A percentile compares a stretch with the other conserved stretches of the same genome.
Conservation (phyloP, 768 basidiomycete genomes). For the Rossbeevera mucosa region DNA sequence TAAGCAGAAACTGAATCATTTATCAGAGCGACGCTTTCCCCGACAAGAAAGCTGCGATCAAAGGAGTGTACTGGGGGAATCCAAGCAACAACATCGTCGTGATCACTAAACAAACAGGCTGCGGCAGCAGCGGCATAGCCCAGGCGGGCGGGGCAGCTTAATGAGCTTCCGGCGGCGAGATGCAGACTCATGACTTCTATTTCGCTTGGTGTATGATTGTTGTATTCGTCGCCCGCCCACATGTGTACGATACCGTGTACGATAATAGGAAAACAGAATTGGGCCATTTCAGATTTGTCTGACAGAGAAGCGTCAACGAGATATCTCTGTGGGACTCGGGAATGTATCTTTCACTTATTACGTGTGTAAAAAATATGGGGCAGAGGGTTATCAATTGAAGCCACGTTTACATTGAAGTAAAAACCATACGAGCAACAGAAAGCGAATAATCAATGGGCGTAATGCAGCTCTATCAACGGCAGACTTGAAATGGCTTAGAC, state of each 20-base stretch:
- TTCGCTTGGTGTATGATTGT: slow-evolving; percentile 12
- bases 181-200: background rate
- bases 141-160: background rate
- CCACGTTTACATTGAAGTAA: background rate
- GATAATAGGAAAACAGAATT: background rate
- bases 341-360: background rate
- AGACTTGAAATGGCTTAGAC: background rate
- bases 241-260: slow-evolving; percentile 3
- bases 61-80: slow-evolving; percentile 15
- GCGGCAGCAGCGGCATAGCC: background rate
- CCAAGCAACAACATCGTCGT: accelerated
- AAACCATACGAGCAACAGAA: background rate
- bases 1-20: background rate
- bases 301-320: background rate
- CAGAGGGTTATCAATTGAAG: background rate
- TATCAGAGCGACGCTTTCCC: slow-evolving; percentile 1
- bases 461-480: background rate
- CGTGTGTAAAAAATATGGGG: background rate
- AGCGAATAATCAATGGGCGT: background rate
- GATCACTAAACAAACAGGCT: background rate
- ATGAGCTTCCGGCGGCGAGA: background rate
- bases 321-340: background rate
- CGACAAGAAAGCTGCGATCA: background rate
- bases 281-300: background rate
- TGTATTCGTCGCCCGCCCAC: background rate